phyloP scores from a whole-genome alignment of 1,284 basidiomycete species.

The Puccinia horiana region DNA sequence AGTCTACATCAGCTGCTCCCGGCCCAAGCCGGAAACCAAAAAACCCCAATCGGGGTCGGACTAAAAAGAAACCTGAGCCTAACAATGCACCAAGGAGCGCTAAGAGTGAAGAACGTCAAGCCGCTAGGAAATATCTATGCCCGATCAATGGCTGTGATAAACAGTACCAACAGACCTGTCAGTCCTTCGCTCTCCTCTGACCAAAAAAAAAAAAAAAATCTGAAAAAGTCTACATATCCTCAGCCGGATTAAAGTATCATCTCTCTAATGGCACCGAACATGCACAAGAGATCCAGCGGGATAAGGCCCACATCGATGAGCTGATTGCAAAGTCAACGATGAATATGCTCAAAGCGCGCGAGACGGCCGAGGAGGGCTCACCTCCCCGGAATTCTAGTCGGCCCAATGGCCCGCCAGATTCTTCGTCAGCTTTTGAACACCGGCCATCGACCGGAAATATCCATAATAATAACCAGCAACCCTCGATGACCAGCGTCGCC shows the following conservation, averaged over 20 bases:
- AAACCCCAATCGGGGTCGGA: neutral
- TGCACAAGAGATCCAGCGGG: constrained; percentile 16
- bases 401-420: too few species aligned
- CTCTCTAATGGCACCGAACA: constrained; percentile 40
- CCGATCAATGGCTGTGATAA: constrained; percentile 40
- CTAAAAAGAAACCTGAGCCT: neutral
- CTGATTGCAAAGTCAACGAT: constrained; percentile 31
- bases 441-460: too few species aligned
- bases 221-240: too few species aligned
- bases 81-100: neutral
- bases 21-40: neutral
- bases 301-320: constrained; percentile 28
- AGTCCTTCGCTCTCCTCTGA: neutral
- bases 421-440: too few species aligned
- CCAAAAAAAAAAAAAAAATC: neutral
- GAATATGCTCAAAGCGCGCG: constrained; percentile 26
- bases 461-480: too few species aligned
- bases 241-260: constrained; percentile 47
- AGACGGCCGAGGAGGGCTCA: neutral
- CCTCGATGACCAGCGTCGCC: too few species aligned
- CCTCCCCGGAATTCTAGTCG: neutral
- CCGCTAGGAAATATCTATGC: constrained; percentile 43
- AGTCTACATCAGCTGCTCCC: neutral
- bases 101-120: constrained; percentile 17
- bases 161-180: constrained; percentile 39